Evolutionary conservation across 208 protist genomes (phyloP).

Genomic region (Angomonas ambiguus): DNA sequence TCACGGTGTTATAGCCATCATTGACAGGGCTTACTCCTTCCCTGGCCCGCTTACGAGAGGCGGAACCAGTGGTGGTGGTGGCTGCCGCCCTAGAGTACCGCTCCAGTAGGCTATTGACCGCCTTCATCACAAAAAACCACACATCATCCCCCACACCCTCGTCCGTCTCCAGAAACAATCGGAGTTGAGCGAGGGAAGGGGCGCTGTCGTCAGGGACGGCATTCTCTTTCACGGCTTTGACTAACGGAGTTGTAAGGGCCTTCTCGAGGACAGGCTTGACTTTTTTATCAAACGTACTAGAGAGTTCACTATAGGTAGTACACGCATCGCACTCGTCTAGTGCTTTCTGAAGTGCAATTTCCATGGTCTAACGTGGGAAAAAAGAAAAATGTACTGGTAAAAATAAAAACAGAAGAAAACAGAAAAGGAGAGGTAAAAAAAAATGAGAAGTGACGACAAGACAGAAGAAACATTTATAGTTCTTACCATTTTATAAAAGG

Average conservation of each 20-base stretch:
- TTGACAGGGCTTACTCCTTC: conserved; percentile 10
- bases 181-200: conserved; percentile 39
- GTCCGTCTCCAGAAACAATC: conserved; percentile 18
- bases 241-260: conserved; percentile 32
- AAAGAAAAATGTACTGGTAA: conserved; percentile 1
- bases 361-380: conserved; percentile 24
- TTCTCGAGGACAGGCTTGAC: conserved; percentile 45
- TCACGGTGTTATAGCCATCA: conserved; percentile 14
- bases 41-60: conserved; percentile 29
- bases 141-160: conserved; percentile 54
- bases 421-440: conserved; percentile 1
- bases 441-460: not conserved
- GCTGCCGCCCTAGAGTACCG: conserved; percentile 27
- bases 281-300: not conserved
- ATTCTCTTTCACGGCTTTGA: conserved; percentile 49
- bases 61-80: conserved; percentile 16
- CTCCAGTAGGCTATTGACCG: conserved; percentile 41
- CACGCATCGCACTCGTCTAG: conserved; percentile 28
- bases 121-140: conserved; percentile 66
- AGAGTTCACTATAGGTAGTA: conserved; percentile 19
- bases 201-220: conserved; percentile 67
- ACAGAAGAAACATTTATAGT: too few species aligned
- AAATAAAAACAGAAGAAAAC: not conserved
- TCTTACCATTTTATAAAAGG: too few species aligned
- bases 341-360: conserved; percentile 26